Evolutionary conservation across 768 basidiomycete genomes (phyloP).

Genomic region (Mycena rebaudengoi): DNA sequence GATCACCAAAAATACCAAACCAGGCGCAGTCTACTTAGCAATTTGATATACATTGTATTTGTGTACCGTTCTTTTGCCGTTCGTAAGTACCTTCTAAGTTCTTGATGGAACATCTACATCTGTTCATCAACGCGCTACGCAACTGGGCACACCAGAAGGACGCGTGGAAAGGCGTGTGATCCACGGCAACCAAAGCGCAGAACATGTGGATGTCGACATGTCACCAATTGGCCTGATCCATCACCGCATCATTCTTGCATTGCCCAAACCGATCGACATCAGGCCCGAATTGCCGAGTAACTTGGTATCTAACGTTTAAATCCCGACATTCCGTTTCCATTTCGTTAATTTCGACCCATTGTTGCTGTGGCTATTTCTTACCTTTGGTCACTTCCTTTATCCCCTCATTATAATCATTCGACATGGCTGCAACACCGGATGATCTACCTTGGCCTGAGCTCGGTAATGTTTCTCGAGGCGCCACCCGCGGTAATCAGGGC

Average conservation of each 20-base stretch:
- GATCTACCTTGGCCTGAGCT: conserved; percentile 89
- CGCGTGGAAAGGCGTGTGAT: conserved; percentile 19
- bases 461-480: conserved; percentile 85
- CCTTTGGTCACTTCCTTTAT: background rate
- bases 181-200: conserved; percentile 5
- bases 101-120: too few species aligned
- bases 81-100: too few species aligned
- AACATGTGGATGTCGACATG: conserved; percentile 20
- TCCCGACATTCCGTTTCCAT: conserved; percentile 12
- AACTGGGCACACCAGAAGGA: conserved; percentile 23
- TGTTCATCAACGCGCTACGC: conserved; percentile 17
- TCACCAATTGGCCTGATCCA: conserved; percentile 18
- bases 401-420: conserved; percentile 36
- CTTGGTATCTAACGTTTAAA: conserved; percentile 27
- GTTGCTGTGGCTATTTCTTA: conserved; percentile 2
- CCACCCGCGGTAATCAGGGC: conserved; percentile 86
- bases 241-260: conserved; percentile 9
- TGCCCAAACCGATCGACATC: conserved; percentile 10
- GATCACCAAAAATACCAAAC: background rate
- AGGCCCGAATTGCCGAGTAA: too few species aligned
- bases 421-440: conserved; percentile 67
- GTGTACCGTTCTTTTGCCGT: too few species aligned
- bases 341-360: conserved; percentile 21
- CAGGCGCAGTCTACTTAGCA: conserved; percentile 10
- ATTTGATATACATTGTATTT: conserved; percentile 20